Evolutionary conservation across 1,284 basidiomycete species (phyloP), one percentile per base, ranked within the genome.

Genomic region (Cryptococcus floricola): DNA sequence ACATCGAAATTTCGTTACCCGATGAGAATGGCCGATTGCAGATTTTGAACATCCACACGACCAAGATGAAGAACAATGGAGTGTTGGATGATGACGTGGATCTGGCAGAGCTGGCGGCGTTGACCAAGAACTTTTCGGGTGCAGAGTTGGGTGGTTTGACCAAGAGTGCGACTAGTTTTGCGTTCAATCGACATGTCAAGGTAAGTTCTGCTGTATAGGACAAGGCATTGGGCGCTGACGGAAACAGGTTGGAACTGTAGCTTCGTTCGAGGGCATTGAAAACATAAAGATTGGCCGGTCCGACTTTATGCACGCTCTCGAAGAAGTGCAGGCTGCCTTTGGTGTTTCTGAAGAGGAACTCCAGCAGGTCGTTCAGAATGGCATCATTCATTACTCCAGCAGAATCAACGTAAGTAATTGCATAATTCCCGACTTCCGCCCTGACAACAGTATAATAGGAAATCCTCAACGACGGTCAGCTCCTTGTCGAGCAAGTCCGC

Each of bases 321-420:
- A 95, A 5, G 96, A 99, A 76, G 93, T 98, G 12, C 89, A 92
- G 67, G 92, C 96, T 9, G 92, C 94, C 10, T 99, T 95, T 73
- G 96, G 96, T 84, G 92, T 97, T 4, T 87, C 93, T 2, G 96
- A 98, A 78, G 95, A 97, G 76, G 96, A 98, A 79, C 81, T 99
- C 27, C 84, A 88, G 66, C 87, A 90, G 67, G 93, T 97, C 52
- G 88, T 98, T 39, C 89, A 93, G 76, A 98, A 98, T 73, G 96
- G 96, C 10, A 98, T 98, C 75, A 94, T 98, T 63, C 91, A 94
- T 73, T 97, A 86, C 75, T 97, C 68, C 84, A 93, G 76, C 88
- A 88, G 67, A 64, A 85, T 81, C 54, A 64, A 64, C 53, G 65
- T 68, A 56, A 52, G 60, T 53, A 54, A n/a, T n/a, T 50, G 8